Base-by-base conservation (phyloP, 257 asterid species). In the Knoxia roxburghii region DNA sequence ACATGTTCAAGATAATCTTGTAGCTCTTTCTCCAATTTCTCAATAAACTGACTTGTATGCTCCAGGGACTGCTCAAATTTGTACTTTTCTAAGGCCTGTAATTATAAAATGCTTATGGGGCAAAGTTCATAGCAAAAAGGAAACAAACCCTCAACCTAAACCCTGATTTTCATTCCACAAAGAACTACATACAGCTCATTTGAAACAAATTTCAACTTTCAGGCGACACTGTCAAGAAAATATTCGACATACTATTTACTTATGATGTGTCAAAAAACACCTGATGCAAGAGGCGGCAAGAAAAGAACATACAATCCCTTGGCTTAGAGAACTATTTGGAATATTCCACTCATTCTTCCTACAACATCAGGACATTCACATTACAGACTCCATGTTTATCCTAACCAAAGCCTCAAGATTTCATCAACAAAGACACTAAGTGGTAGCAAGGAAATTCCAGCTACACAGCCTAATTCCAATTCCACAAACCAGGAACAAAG, bases 11-110 rank as follows among this genome's bases (percentile, higher is more conserved):
- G 87, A 79, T 85, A 90, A 65, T 85, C 87, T 78, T 79, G 92
- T 75, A 94, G 84, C 73, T 90, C 97, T 77, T 84, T 82, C 81
- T 90, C 96, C 89, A 94, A 65, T 72, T 79, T 94, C 75, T 94
- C 99, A 59, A 94, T 87, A 77, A 94, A 88, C 75, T 84, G 82
- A 74, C 95, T 84, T 11, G 95, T 90, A 79, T 94, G 97, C 81
- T 94, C 99, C 30, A 94, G 80, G 48, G 97, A 90, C 69, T 94
- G 96, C 78, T 81, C 92, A 35, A 77, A 76, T 65, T 75, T 80
- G 68, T 88, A 94, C 68, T 90, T 94, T 64, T 90, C 96, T 70
- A 90, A 74, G 64, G 99, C 96, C 97, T 94, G 81, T 76, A 75
- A 64, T 32, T 27, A 64, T 4, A 29, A 30, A 37, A 68, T 24